A percentile compares a stretch with the other conserved stretches of the same genome.
Evolutionary conservation across 192 early-diverging fungal species (phyloP).

Genomic region (Podila epigama): DNA sequence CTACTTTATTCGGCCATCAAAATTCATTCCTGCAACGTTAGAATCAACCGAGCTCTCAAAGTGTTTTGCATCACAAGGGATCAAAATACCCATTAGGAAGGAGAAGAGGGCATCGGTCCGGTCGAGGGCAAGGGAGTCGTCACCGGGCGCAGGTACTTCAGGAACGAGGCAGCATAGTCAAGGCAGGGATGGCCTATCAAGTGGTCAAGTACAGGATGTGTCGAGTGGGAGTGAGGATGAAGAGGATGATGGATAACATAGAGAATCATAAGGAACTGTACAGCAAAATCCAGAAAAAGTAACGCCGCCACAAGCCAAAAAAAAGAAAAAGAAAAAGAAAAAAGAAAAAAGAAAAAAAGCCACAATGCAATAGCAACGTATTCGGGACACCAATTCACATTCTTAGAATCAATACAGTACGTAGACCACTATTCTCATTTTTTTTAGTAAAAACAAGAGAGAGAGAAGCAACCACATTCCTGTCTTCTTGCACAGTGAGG

Average conservation of each 20-base stretch:
- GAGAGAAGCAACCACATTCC: too few relatives aligned
- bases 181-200: neutral
- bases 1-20: too few relatives aligned
- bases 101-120: conserved; percentile 58
- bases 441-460: too few relatives aligned
- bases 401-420: too few relatives aligned
- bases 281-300: too few relatives aligned
- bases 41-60: conserved; percentile 79
- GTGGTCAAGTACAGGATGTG: conserved; percentile 10
- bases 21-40: conserved; percentile 18
- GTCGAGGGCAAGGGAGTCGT: conserved; percentile 1
- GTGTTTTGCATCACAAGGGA: conserved; percentile 77
- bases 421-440: too few relatives aligned
- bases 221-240: neutral
- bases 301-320: too few relatives aligned
- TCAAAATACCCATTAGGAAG: conserved; percentile 82
- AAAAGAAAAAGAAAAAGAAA: too few relatives aligned
- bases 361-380: too few relatives aligned
- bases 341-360: too few relatives aligned
- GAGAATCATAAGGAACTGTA: neutral
- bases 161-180: neutral
- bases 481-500: too few relatives aligned
- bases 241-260: neutral
- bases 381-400: too few relatives aligned
- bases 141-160: neutral